Percentiles rank a stretch among this genome's conserved stretches.
Conservation (phyloP, 2,329 filamentous ascomycete species). For the Scorias spongiosa region DNA sequence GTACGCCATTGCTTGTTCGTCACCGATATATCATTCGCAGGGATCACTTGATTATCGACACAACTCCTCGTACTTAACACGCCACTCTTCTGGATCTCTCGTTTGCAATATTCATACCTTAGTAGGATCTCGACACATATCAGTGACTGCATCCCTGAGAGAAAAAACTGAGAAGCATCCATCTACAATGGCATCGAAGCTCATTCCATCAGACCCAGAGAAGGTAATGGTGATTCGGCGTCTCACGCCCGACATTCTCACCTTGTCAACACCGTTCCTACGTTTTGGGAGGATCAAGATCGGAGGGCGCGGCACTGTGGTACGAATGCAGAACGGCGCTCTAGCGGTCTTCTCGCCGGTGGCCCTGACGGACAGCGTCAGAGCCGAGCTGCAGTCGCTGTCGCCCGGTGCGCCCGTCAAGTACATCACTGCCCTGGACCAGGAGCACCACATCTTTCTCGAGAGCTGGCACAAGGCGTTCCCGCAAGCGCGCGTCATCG, state of each 20-base stretch:
- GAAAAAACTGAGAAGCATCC: no score
- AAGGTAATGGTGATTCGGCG: slow-evolving; percentile 84
- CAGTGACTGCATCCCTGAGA: no score
- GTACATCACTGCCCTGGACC: slow-evolving; percentile 77
- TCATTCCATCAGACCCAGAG: slow-evolving; percentile 48
- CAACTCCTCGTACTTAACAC: no score
- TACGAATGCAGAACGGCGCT: slow-evolving; percentile 60
- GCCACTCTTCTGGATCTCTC: no score
- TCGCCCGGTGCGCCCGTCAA: slow-evolving; percentile 37
- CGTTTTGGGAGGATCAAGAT: slow-evolving; percentile 68
- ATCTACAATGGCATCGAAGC: slow-evolving; percentile 20
- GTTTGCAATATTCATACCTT: no score
- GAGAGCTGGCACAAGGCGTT: slow-evolving; percentile 69
- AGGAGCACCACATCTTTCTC: slow-evolving; percentile 91
- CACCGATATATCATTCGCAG: no score
- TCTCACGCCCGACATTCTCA: slow-evolving; percentile 63
- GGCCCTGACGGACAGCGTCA: slow-evolving; percentile 62
- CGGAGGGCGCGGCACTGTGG: slow-evolving; percentile 75
- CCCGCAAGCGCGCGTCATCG: slow-evolving; percentile 66
- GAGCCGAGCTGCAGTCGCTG: slow-evolving; percentile 41
- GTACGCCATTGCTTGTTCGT: no score
- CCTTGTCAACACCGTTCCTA: slow-evolving; percentile 68
- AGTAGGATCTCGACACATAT: no score
- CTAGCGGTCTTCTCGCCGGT: slow-evolving; percentile 89
- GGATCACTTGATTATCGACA: no score